phyloP scores from a whole-genome alignment of 495 filamentous ascomycete species.

The Chaetomidium leptoderma region DNA sequence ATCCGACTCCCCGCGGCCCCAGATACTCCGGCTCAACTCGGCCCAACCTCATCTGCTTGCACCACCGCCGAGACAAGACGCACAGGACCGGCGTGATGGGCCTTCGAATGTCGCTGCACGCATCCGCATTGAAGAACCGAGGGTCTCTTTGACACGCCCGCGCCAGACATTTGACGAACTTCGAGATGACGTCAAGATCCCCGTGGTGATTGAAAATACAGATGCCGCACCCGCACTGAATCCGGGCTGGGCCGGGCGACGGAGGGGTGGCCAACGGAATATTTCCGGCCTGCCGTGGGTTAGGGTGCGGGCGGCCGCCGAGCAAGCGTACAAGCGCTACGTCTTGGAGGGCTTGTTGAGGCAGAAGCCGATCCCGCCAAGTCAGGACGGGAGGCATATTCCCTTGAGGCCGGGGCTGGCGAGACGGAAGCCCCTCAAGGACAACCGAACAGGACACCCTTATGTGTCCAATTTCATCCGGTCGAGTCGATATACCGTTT shows the following conservation, averaged over 20 bases:
- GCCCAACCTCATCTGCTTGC: constrained; percentile 25
- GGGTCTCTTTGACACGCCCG: constrained; percentile 27
- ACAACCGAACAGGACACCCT: constrained; percentile 68
- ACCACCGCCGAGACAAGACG: constrained; percentile 8
- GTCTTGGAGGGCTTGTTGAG: constrained; percentile 45
- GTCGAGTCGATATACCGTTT: constrained; percentile 78
- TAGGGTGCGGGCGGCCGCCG: constrained; percentile 7
- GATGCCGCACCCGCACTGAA: constrained; percentile 19
- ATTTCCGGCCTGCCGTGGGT: constrained; percentile 18
- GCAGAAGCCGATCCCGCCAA: constrained; percentile 43
- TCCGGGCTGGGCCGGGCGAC: constrained; percentile 24
- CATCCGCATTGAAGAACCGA: constrained; percentile 14
- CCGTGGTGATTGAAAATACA: constrained; percentile 20
- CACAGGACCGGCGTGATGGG: constrained; percentile 1
- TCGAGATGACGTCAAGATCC: constrained; percentile 19
- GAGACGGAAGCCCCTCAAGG: constrained; percentile 48
- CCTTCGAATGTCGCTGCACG: neutral
- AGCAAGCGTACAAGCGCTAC: constrained; percentile 34
- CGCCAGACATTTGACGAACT: constrained; percentile 27
- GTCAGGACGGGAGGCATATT: constrained; percentile 60
- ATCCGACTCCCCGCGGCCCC: constrained; percentile 7
- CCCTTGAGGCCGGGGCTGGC: constrained; percentile 46
- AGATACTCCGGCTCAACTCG: constrained; percentile 26
- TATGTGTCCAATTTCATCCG: constrained; percentile 78
- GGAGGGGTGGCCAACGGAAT: constrained; percentile 21